phyloP scores from a whole-genome alignment of 352 stramenopile species.

The Pythium brassicae region DNA sequence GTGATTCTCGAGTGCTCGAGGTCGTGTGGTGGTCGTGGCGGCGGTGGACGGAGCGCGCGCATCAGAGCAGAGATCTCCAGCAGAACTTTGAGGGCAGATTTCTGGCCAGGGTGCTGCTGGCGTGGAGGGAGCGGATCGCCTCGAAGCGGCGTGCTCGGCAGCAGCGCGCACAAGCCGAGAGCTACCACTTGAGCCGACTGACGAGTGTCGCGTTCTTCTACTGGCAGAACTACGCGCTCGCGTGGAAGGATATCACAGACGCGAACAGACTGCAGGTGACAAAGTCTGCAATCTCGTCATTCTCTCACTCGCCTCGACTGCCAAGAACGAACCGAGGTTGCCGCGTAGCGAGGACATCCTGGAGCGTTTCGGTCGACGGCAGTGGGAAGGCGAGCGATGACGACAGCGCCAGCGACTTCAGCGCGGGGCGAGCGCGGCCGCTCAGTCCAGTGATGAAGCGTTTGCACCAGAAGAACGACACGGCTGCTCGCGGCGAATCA shows the following conservation, averaged over 20 bases:
- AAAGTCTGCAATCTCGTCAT: neutral
- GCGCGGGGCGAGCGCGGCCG: constrained; percentile 13
- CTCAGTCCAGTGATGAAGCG: constrained; percentile 61
- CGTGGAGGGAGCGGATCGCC: constrained; percentile 11
- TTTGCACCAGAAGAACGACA: constrained; percentile 22
- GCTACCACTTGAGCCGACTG: constrained; percentile 28
- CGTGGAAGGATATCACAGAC: constrained; percentile 49
- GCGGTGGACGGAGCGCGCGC: constrained; percentile 5
- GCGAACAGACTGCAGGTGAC: constrained; percentile 2
- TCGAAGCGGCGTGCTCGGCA: constrained; percentile 11
- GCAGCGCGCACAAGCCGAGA: constrained; percentile 11
- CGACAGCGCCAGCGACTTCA: neutral
- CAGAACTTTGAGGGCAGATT: constrained; percentile 4
- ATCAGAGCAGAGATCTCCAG: constrained; percentile 4
- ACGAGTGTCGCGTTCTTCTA: constrained; percentile 51
- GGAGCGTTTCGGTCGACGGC: neutral
- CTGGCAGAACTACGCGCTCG: constrained; percentile 75
- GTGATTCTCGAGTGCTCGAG: constrained; percentile 11
- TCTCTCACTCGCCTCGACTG: neutral
- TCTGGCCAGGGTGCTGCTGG: neutral
- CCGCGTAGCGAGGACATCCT: neutral
- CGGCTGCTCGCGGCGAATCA: neutral
- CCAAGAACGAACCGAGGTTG: neutral
- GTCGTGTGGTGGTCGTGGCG: constrained; percentile 23
- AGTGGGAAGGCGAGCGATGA: constrained; percentile 14